phyloP scores from a whole-genome alignment of 257 asterid genomes.

The Ligustrum vulgare region DNA sequence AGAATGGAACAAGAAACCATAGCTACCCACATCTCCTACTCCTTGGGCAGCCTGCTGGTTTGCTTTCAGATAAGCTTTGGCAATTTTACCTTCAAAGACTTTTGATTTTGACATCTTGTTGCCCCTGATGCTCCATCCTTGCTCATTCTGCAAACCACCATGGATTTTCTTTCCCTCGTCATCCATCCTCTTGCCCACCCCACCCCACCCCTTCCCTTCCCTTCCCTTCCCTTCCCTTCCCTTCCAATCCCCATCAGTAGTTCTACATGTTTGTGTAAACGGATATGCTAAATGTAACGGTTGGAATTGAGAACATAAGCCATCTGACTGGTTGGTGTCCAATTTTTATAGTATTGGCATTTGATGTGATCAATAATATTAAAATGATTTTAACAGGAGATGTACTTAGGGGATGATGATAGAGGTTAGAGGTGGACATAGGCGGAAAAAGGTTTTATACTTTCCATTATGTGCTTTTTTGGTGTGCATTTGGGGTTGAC shows the following conservation, averaged over 20 bases:
- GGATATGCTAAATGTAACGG: constrained; percentile 11
- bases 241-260: not conserved
- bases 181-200: not conserved
- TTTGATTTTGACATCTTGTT: constrained; percentile 9
- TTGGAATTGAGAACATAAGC: constrained; percentile 12
- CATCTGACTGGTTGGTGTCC: not conserved
- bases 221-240: not conserved
- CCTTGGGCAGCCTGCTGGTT: not conserved
- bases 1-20: not conserved
- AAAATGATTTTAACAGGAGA: not conserved
- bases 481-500: constrained; percentile 2
- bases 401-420: not conserved
- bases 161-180: not conserved
- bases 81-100: not conserved
- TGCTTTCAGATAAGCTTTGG: not conserved
- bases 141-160: constrained; percentile 9
- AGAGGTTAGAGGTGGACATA: not conserved
- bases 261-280: not conserved
- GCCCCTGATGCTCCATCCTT: constrained; percentile 16
- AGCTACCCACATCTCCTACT: not conserved
- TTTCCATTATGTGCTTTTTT: constrained; percentile 12
- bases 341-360: constrained; percentile 1
- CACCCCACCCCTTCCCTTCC: not conserved
- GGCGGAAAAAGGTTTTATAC: constrained; percentile 3
- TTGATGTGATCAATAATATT: constrained; percentile 16